Evolutionary conservation across 345 rosid species (phyloP), one percentile per base, ranked within the genome.

Genomic region (Gossypioides kirkii): DNA sequence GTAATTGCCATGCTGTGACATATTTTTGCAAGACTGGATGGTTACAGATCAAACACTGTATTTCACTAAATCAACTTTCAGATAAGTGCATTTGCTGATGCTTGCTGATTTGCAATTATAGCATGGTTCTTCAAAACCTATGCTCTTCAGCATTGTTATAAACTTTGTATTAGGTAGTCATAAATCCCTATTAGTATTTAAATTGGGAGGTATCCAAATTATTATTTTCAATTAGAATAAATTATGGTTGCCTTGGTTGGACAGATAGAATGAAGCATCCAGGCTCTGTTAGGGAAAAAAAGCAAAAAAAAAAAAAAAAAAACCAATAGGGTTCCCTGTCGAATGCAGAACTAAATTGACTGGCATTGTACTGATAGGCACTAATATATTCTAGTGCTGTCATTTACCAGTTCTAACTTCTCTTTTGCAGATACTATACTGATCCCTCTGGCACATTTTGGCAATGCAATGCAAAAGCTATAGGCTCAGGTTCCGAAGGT

Each of bases 371-470:
- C 25, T 62, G 52, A 64, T 55, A 36, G 47, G 59, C 20, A n/a
- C 17, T 20, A 36, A 71, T 1, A 11, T 26, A 20, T 9, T n/a
- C 14, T 14, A 0, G 18, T 10, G n/a, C 49, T 61, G 61, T 52
- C 14, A 41, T 17, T 42, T 23, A 53, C 49, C 8, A 16, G 17
- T 25, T 13, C 12, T 10, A 41, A 55, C 67, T 20, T 70, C 25
- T 72, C 7, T 73, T 67, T 8, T 84, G 79, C 83, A 92, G 98
- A 80, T 94, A 89, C 77, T 90, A 92, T 69, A 94, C 98, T 2
- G 98, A 94, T 82, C 98, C 98, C 2, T 94, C 98, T 2, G 97
- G 98, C 72, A 94, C 98, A 78, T 94, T 92, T 83, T 94, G 98
- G 98, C 95, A 94, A 76, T 94, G 98, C 90, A 92, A 90, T 81